A percentile compares a stretch with the other conserved stretches of the same genome.
Conservation (phyloP, 2,329 filamentous ascomycete species). For the Myotisia sp. region DNA sequence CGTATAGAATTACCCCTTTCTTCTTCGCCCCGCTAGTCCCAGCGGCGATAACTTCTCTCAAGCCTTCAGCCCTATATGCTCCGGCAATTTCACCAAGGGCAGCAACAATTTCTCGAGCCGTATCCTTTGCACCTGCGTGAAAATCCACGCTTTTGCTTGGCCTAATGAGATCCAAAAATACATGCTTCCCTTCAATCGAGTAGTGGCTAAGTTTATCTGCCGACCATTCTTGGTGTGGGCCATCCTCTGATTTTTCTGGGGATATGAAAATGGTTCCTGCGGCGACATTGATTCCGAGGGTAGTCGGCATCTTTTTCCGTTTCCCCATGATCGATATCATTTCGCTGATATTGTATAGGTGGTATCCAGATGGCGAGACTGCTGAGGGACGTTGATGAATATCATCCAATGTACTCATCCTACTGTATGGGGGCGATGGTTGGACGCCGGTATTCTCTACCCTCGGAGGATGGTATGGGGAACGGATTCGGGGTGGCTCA, state of each 20-base stretch:
- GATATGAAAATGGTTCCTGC: constrained; percentile 83
- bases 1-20: constrained; percentile 77
- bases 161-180: constrained; percentile 82
- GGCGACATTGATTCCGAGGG: constrained; percentile 77
- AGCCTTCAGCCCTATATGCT: constrained; percentile 61
- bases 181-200: constrained; percentile 93
- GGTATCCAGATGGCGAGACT: constrained; percentile 63
- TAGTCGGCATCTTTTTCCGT: constrained; percentile 97
- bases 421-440: constrained; percentile 43
- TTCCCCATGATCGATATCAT: constrained; percentile 96
- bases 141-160: constrained; percentile 95
- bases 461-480: constrained; percentile 23
- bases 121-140: constrained; percentile 93
- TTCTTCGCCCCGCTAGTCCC: constrained; percentile 58
- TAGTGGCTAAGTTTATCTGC: constrained; percentile 95
- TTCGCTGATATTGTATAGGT: constrained; percentile 93
- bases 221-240: constrained; percentile 79
- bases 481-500: constrained; percentile 11
- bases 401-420: constrained; percentile 30
- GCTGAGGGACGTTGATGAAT: constrained; percentile 32
- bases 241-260: constrained; percentile 69
- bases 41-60: constrained; percentile 75
- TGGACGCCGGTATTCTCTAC: constrained; percentile 32
- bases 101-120: constrained; percentile 80
- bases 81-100: constrained; percentile 81